phyloP scores from a whole-genome alignment of 768 basidiomycete species.

The Russula earlei region DNA sequence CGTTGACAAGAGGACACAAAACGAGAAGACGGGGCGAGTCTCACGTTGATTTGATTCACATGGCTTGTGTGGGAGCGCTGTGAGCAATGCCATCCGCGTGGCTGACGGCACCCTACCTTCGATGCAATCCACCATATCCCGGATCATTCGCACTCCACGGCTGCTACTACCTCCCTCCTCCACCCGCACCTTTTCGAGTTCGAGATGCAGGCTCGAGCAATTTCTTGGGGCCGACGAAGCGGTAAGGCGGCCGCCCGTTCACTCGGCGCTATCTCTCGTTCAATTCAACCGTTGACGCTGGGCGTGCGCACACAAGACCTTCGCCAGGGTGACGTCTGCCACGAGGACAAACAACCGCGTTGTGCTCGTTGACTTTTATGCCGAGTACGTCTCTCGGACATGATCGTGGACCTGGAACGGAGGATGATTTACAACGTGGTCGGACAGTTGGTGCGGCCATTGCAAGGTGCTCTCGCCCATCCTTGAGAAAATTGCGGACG shows the following conservation, averaged over 20 bases:
- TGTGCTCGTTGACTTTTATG: constrained; percentile 72
- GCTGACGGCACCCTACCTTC: background rate
- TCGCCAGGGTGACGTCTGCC: constrained; percentile 26
- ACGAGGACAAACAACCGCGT: constrained; percentile 37
- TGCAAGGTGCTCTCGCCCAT: constrained; percentile 67
- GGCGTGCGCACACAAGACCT: constrained; percentile 25
- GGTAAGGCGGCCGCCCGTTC: constrained; percentile 26
- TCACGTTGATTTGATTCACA: background rate
- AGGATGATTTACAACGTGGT: background rate
- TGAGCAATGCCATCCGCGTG: background rate
- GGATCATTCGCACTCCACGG: background rate
- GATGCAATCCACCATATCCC: too few relatives aligned
- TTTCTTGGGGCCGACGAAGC: constrained; percentile 38
- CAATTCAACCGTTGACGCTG: background rate
- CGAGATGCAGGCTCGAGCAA: constrained; percentile 31
- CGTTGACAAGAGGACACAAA: too few relatives aligned
- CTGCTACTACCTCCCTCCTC: background rate
- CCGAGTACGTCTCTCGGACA: constrained; percentile 41
- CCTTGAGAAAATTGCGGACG: constrained; percentile 47
- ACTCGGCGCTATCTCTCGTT: background rate
- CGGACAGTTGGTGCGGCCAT: constrained; percentile 64
- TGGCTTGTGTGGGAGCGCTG: background rate
- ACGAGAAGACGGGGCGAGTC: background rate
- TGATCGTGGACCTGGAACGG: background rate
- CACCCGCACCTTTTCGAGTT: constrained; percentile 32